phyloP scores from a whole-genome alignment of 345 rosid species.

The Trapa incisa region DNA sequence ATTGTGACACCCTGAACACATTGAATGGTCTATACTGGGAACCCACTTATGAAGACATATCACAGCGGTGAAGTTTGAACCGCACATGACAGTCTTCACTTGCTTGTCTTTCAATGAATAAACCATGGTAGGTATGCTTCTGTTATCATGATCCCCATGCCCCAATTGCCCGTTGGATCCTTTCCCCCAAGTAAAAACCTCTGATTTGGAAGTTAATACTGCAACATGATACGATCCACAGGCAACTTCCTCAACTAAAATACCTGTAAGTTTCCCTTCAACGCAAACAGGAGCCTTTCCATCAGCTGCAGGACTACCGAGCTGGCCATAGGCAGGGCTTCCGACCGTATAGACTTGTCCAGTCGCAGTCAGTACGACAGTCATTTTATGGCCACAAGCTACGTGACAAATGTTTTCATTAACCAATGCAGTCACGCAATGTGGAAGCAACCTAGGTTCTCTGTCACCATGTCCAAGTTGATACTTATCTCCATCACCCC shows the following conservation, averaged over 20 bases:
- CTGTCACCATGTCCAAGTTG: constrained; percentile 72
- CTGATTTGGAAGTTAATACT: constrained; percentile 48
- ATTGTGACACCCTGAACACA: constrained; percentile 70
- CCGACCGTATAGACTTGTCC: constrained; percentile 85
- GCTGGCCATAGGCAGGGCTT: constrained; percentile 55
- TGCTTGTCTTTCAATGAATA: constrained; percentile 58
- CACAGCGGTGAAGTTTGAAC: constrained; percentile 66
- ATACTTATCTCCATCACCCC: constrained; percentile 79
- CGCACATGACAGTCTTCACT: constrained; percentile 60
- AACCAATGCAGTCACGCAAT: constrained; percentile 30
- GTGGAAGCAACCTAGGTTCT: constrained; percentile 49
- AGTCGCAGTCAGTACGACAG: constrained; percentile 51
- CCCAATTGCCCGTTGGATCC: constrained; percentile 77
- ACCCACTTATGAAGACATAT: constrained; percentile 67
- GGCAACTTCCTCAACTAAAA: constrained; percentile 53
- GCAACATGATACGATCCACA: constrained; percentile 83
- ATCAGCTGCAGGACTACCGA: constrained; percentile 47
- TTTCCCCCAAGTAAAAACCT: constrained; percentile 83
- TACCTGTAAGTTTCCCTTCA: constrained; percentile 38
- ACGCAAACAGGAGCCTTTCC: constrained; percentile 50
- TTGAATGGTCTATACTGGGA: constrained; percentile 53
- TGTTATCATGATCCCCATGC: constrained; percentile 56
- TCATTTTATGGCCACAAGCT: constrained; percentile 62
- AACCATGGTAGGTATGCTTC: constrained; percentile 43
- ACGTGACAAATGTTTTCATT: constrained; percentile 44